Conservation (phyloP, 2,329 filamentous ascomycete genomes). For the Raffaelea albimanens region DNA sequence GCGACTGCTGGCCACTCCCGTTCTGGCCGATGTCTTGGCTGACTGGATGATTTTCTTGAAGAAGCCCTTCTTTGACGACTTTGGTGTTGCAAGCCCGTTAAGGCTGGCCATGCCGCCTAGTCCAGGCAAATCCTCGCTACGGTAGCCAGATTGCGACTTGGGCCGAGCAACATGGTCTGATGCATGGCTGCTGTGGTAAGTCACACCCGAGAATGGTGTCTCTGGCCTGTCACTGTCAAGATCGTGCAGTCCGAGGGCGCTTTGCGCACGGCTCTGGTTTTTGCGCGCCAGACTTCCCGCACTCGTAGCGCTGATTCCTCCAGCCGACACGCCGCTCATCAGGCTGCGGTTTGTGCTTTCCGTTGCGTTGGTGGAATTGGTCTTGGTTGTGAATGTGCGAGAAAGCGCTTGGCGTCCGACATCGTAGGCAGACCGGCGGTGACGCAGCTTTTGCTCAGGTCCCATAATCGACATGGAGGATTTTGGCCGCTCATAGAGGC, state of each 20-base stretch:
- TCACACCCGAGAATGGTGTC: slow-evolving; percentile 66
- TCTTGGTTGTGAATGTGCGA: slow-evolving; percentile 82
- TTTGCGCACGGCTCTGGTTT: slow-evolving; percentile 49
- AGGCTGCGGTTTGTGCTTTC: slow-evolving; percentile 74
- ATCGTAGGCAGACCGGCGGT: slow-evolving; percentile 71
- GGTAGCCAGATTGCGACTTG: slow-evolving; percentile 57
- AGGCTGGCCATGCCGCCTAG: slow-evolving; percentile 49
- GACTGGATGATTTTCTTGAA: slow-evolving; percentile 94
- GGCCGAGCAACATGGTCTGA: slow-evolving; percentile 44
- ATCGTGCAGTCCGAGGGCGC: slow-evolving; percentile 53
- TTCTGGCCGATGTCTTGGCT: slow-evolving; percentile 90
- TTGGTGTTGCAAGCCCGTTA: slow-evolving; percentile 68
- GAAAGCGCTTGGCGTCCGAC: slow-evolving; percentile 60
- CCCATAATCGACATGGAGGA: slow-evolving; percentile 42
- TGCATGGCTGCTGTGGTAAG: slow-evolving; percentile 83
- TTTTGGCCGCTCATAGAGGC: slow-evolving; percentile 42
- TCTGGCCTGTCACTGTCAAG: slow-evolving; percentile 46
- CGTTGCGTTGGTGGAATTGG: slow-evolving; percentile 65
- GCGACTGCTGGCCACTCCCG: slow-evolving; percentile 79
- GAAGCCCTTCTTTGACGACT: slow-evolving; percentile 68
- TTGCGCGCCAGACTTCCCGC: slow-evolving; percentile 85
- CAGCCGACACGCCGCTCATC: slow-evolving; percentile 89
- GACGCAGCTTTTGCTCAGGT: slow-evolving; percentile 39
- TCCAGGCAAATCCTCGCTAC: slow-evolving; percentile 38
- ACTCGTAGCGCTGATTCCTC: slow-evolving; percentile 88